A percentile compares a stretch with the other conserved stretches of the same genome.
Evolutionary conservation across 805 yeast genomes (phyloP).

Genomic region (Hanseniaspora taiwanica): DNA sequence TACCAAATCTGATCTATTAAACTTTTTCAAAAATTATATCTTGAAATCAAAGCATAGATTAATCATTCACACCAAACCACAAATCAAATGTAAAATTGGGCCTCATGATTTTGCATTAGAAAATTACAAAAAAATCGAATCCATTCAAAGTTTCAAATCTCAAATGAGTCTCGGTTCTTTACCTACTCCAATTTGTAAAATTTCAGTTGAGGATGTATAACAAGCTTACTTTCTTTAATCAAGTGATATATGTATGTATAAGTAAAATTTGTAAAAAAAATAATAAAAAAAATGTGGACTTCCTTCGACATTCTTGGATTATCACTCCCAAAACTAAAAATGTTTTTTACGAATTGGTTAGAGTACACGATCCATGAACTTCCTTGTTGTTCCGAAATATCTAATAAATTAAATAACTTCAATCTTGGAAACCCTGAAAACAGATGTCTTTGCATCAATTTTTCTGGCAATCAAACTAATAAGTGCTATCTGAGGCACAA

Average conservation of each 20-base stretch:
- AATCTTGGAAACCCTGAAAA: constrained; percentile 23
- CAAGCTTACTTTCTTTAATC: too few species aligned
- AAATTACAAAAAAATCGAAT: constrained; percentile 32
- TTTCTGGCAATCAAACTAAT: constrained; percentile 23
- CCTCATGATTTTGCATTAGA: constrained; percentile 28
- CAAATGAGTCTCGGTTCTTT: constrained; percentile 40
- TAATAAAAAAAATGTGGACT: constrained; percentile 18
- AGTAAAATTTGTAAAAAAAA: neutral
- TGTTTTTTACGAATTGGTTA: constrained; percentile 4
- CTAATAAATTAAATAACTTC: constrained; percentile 2
- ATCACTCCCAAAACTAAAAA: constrained; percentile 13
- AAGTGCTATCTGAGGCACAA: constrained; percentile 22
- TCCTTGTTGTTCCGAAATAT: constrained; percentile 28
- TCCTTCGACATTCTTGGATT: constrained; percentile 27
- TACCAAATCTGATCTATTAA: constrained; percentile 42
- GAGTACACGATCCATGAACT: constrained; percentile 25
- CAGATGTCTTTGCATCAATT: constrained; percentile 15
- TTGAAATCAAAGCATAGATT: constrained; percentile 29
- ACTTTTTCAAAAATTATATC: constrained; percentile 38
- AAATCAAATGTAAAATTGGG: constrained; percentile 11
- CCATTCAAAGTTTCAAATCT: constrained; percentile 44
- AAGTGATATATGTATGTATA: neutral
- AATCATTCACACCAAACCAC: constrained; percentile 51
- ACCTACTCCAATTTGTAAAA: constrained; percentile 39
- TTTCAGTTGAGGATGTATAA: constrained; percentile 9